These are phyloP conservation scores for Curvularia sp. DNA, from an alignment of 2,329 filamentous ascomycete species.

Conservation along the genomic window DNA sequence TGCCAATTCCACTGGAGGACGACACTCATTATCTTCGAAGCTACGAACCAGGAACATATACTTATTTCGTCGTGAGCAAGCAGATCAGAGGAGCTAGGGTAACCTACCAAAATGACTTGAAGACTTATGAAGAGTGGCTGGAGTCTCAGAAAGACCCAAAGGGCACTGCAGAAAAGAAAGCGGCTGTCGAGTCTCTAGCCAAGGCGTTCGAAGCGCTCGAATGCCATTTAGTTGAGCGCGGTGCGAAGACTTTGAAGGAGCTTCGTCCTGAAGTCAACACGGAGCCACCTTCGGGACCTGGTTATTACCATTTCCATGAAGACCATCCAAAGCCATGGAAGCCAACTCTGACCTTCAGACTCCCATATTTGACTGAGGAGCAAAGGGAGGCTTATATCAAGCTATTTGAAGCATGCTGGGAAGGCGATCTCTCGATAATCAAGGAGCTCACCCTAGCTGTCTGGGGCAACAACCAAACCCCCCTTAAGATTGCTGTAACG, in stretches of 20 bases:
- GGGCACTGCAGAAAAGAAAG: constrained; percentile 61
- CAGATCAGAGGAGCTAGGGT: constrained; percentile 51
- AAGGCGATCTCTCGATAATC: constrained; percentile 70
- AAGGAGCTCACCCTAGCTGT: constrained; percentile 68
- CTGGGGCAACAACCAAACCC: constrained; percentile 64
- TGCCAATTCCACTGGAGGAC: constrained; percentile 47
- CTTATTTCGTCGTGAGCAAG: constrained; percentile 61
- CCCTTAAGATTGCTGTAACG: constrained; percentile 66
- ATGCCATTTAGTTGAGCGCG: constrained; percentile 61
- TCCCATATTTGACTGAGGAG: constrained; percentile 60
- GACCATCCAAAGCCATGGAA: constrained; percentile 26
- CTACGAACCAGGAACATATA: constrained; percentile 65
- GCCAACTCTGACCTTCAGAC: constrained; percentile 53
- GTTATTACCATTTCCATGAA: not conserved
- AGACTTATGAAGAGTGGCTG: constrained; percentile 37
- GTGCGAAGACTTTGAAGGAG: constrained; percentile 72
- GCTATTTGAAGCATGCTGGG: constrained; percentile 78
- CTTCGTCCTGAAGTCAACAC: constrained; percentile 43
- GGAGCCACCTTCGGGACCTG: not conserved
- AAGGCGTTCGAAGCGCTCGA: constrained; percentile 64
- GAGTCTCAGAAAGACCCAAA: constrained; percentile 30
- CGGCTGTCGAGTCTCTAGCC: constrained; percentile 62
- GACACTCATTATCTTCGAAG: constrained; percentile 60
- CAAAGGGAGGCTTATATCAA: constrained; percentile 67
- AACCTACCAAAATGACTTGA: constrained; percentile 47